These are phyloP conservation scores for Quercus phellos DNA, from an alignment of 331 rosid genomes.

Conservation along the genomic window DNA sequence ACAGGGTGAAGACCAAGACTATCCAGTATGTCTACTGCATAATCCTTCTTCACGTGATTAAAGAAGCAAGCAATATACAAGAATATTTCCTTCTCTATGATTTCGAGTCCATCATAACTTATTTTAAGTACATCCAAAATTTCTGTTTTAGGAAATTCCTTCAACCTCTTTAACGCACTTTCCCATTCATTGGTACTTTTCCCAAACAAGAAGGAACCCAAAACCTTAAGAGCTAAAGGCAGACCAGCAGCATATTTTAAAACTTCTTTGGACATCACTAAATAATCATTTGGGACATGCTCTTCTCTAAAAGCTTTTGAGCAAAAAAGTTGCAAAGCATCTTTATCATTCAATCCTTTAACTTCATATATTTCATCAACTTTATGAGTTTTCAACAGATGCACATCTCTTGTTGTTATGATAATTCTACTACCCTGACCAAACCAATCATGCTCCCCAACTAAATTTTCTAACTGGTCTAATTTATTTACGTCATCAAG, in stretches of 20 bases:
- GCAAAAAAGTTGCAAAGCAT: constrained; percentile 11
- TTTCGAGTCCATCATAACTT: no score
- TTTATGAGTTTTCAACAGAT: neutral
- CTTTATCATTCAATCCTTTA: neutral
- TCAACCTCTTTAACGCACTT: fast-evolving
- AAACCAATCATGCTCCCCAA: constrained; percentile 12
- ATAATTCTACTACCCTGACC: constrained; percentile 15
- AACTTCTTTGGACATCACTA: neutral
- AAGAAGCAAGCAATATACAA: no score
- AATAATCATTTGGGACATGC: neutral
- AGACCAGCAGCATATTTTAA: no score
- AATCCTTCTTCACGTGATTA: fast-evolving
- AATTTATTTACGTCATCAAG: constrained; percentile 12
- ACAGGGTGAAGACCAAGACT: no score
- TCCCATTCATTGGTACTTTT: fast-evolving
- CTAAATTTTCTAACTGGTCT: neutral
- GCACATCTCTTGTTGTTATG: constrained; percentile 5
- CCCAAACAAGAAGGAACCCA: no score
- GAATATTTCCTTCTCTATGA: no score
- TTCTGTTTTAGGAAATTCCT: no score
- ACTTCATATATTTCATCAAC: neutral
- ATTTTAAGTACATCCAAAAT: no score
- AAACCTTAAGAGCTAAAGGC: no score
- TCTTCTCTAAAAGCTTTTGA: constrained; percentile 4
- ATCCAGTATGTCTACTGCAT: no score